Evolutionary conservation across 2,329 filamentous ascomycete species (phyloP).

Genomic region (Thermomyces lanuginosus): DNA sequence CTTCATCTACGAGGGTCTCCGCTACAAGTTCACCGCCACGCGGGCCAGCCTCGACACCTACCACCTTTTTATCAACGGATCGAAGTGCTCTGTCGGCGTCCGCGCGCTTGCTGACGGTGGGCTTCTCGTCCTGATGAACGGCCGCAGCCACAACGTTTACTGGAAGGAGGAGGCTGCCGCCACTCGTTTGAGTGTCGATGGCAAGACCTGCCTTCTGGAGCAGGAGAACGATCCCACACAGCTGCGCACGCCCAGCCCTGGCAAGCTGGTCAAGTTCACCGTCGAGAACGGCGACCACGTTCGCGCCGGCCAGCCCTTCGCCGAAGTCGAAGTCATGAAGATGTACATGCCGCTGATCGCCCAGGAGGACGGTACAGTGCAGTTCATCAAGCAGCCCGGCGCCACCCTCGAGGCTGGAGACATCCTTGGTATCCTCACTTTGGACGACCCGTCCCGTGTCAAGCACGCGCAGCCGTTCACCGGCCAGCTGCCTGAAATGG

Average conservation of each 20-base stretch:
- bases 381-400: slow-evolving; percentile 97
- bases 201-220: slow-evolving; percentile 94
- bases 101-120: slow-evolving; percentile 87
- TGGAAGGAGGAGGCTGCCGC: slow-evolving; percentile 98
- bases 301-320: slow-evolving; percentile 78
- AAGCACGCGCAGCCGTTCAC: slow-evolving; percentile 93
- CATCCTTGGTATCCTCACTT: slow-evolving; percentile 88
- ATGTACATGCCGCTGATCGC: slow-evolving; percentile 99
- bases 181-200: slow-evolving; percentile 86
- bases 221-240: slow-evolving; percentile 98
- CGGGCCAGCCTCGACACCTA: slow-evolving; percentile 86
- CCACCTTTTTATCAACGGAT: slow-evolving; percentile 97
- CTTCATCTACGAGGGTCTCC: slow-evolving; percentile 92
- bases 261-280: slow-evolving; percentile 95
- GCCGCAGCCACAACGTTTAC: slow-evolving; percentile 94
- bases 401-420: slow-evolving; percentile 96
- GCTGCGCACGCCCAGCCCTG: slow-evolving; percentile 81
- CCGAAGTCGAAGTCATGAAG: slow-evolving; percentile 99
- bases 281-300: slow-evolving; percentile 92
- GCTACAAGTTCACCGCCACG: slow-evolving; percentile 97
- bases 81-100: slow-evolving; percentile 85
- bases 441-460: slow-evolving; percentile 89
- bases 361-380: slow-evolving; percentile 87
- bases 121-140: slow-evolving; percentile 74
- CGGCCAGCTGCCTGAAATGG: slow-evolving; percentile 74